Evolutionary conservation across 140 eudicot genomes (phyloP).

Genomic region (Stevia rebaudiana): DNA sequence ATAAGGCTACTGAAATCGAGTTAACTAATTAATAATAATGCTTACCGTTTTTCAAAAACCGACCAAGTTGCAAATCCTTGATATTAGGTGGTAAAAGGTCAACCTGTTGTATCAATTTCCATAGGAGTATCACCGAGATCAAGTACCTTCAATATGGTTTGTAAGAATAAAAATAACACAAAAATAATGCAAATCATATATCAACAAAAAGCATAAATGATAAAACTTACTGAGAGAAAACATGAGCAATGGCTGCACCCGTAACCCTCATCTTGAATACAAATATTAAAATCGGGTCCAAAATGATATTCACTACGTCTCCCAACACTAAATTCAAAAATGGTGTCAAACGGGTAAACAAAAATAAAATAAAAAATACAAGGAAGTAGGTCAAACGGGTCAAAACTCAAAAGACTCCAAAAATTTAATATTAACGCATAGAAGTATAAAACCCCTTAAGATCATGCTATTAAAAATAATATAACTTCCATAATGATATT

Average conservation of each 20-base stretch:
- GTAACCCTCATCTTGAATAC: slow-evolving; percentile 43
- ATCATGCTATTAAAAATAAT: background rate
- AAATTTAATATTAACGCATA: background rate
- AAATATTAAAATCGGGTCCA: slow-evolving; percentile 58
- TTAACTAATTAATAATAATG: background rate
- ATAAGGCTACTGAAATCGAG: background rate
- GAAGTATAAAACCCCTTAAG: background rate
- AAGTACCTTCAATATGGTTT: background rate
- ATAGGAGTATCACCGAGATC: slow-evolving; percentile 3
- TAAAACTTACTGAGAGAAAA: slow-evolving; percentile 57
- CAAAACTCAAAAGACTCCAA: background rate
- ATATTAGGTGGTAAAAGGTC: slow-evolving; percentile 3
- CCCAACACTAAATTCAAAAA: slow-evolving; percentile 2
- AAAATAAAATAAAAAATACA: background rate
- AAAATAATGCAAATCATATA: background rate
- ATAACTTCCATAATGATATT: background rate
- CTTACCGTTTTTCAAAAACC: slow-evolving; percentile 4
- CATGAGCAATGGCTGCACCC: slow-evolving; percentile 73
- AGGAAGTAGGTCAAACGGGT: background rate
- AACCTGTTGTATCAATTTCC: background rate
- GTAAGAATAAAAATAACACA: background rate
- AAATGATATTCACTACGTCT: slow-evolving; percentile 36
- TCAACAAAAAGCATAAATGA: background rate
- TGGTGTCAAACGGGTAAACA: background rate
- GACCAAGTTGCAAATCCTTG: slow-evolving; percentile 6